Conservation (phyloP, 139 green algal species). For the Picochlorum sp. region DNA sequence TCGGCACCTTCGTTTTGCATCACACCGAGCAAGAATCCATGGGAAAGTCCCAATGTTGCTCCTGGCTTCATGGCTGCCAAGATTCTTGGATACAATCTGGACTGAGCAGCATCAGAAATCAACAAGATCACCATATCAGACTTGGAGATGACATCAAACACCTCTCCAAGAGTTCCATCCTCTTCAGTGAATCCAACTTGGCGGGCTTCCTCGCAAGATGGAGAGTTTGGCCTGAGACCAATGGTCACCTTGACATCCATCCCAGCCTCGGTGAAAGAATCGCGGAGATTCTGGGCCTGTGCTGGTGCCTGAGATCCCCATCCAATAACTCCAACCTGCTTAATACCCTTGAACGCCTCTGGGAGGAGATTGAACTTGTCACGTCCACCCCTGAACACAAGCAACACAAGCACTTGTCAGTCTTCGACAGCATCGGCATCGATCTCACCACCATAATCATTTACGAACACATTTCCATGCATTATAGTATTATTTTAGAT, state of each 20-base stretch:
- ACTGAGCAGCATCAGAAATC: slow-evolving; percentile 96
- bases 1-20: slow-evolving; percentile 84
- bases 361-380: slow-evolving; percentile 83
- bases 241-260: slow-evolving; percentile 87
- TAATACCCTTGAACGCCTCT: slow-evolving; percentile 79
- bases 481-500: no score
- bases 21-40: slow-evolving; percentile 97
- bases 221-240: slow-evolving; percentile 74
- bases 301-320: slow-evolving; percentile 94
- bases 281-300: slow-evolving; percentile 94
- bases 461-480: no score
- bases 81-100: slow-evolving; percentile 90
- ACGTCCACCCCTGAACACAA: slow-evolving; percentile 58
- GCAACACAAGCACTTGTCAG: not conserved
- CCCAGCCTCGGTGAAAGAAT: slow-evolving; percentile 77
- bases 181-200: slow-evolving; percentile 81
- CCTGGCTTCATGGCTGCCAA: slow-evolving; percentile 97
- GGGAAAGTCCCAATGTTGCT: slow-evolving; percentile 90
- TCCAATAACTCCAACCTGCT: slow-evolving; percentile 88
- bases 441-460: no score
- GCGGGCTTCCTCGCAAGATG: slow-evolving; percentile 76
- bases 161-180: slow-evolving; percentile 90
- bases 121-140: slow-evolving; percentile 93
- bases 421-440: not conserved
- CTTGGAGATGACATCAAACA: slow-evolving; percentile 81